phyloP scores from a whole-genome alignment of 2,329 filamentous ascomycete genomes.

The Hypoxylon sp. region DNA sequence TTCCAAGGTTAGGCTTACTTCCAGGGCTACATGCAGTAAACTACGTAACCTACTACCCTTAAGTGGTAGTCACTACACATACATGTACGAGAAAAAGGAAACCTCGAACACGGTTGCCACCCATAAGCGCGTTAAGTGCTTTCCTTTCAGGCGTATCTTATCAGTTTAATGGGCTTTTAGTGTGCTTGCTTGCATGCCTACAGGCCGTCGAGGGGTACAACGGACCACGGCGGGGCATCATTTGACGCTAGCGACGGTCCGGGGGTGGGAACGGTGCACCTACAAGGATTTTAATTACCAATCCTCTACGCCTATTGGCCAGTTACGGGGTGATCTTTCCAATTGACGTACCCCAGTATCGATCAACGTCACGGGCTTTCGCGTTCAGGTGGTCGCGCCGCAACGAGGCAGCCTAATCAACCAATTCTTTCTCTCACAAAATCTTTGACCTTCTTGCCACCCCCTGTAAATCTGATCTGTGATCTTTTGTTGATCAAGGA shows the following conservation, averaged over 20 bases:
- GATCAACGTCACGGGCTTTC: constrained; percentile 39
- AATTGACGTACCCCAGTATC: constrained; percentile 9
- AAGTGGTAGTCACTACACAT: background rate
- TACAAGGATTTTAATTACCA: constrained; percentile 25
- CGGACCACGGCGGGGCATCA: constrained; percentile 10
- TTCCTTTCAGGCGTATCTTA: constrained; percentile 28
- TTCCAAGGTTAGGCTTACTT: no score
- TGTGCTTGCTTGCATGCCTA: background rate
- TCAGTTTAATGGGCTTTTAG: constrained; percentile 36
- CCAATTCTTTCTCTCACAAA: constrained; percentile 8
- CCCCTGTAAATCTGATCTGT: constrained; percentile 3
- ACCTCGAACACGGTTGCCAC: constrained; percentile 10
- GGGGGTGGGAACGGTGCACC: constrained; percentile 4
- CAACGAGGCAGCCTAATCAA: background rate
- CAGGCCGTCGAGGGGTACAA: constrained; percentile 3
- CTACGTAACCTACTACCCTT: no score
- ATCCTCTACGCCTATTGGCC: constrained; percentile 23
- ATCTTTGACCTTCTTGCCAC: constrained; percentile 10
- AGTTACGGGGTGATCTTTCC: background rate
- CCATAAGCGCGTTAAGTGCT: constrained; percentile 38
- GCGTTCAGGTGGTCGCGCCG: constrained; percentile 37
- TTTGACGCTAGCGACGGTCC: constrained; percentile 9
- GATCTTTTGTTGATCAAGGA: constrained; percentile 11
- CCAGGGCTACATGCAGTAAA: no score
- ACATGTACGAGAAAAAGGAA: background rate